Conservation (phyloP, 345 rosid species). For the Brassica rapa region DNA sequence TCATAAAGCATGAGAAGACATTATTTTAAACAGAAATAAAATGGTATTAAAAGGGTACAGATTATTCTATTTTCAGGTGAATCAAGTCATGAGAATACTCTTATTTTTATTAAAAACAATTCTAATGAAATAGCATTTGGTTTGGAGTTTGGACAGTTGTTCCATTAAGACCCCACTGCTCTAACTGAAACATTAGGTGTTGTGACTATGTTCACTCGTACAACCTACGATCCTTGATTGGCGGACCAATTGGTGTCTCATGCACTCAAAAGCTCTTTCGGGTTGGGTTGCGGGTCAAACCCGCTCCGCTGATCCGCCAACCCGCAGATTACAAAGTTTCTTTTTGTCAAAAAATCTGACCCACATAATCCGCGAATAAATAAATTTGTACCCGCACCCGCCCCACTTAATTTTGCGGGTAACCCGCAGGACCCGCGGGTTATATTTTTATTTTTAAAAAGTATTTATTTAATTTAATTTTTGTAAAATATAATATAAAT, state of each 20-base stretch:
- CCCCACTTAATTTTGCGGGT: too few relatives aligned
- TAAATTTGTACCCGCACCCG: too few relatives aligned
- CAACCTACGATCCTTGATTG: conserved; percentile 30
- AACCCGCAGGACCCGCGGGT: too few relatives aligned
- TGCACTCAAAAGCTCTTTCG: conserved; percentile 37
- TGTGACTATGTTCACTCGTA: conserved; percentile 20
- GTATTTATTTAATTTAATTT: too few relatives aligned
- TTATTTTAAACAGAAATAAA: conserved; percentile 58
- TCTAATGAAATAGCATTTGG: conserved; percentile 52
- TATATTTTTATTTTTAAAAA: too few relatives aligned
- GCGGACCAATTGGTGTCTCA: conserved; percentile 53
- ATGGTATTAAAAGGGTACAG: conserved; percentile 2
- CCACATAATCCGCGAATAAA: too few relatives aligned
- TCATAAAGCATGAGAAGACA: conserved; percentile 68
- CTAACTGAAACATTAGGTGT: conserved; percentile 34
- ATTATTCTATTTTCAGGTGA: conserved; percentile 69
- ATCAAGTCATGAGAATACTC: conserved; percentile 66
- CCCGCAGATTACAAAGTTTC: too few relatives aligned
- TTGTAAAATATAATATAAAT: too few relatives aligned
- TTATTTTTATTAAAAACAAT: conserved; percentile 37
- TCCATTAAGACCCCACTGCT: conserved; percentile 48
- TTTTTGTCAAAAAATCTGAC: too few relatives aligned
- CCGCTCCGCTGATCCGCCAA: too few relatives aligned
- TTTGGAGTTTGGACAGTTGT: conserved; percentile 86
- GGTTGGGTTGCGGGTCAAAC: too few relatives aligned